phyloP scores from a whole-genome alignment of 2,329 filamentous ascomycete genomes.

The Didymella segeticola region DNA sequence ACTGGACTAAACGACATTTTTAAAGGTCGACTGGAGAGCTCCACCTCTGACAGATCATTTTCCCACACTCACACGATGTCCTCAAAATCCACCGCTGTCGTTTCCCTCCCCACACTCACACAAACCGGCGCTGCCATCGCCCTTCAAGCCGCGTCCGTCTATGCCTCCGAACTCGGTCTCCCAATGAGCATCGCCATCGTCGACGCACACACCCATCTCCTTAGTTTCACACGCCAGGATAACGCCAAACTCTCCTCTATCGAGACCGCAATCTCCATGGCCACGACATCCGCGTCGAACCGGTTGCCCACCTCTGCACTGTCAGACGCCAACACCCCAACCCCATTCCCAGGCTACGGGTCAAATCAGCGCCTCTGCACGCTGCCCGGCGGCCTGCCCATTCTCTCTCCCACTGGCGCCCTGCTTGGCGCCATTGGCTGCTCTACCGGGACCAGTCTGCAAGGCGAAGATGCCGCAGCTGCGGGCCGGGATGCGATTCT shows the following conservation, averaged over 20 bases:
- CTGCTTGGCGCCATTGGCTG: slow-evolving; percentile 62
- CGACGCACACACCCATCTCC: slow-evolving; percentile 52
- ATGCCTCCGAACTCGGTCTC: slow-evolving; percentile 36
- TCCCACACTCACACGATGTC: too few species aligned
- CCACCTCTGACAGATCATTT: too few species aligned
- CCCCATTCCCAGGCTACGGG: slow-evolving; percentile 53
- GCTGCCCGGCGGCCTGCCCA: slow-evolving; percentile 60
- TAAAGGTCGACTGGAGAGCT: too few species aligned
- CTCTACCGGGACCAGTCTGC: slow-evolving; percentile 60
- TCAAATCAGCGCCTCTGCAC: slow-evolving; percentile 60
- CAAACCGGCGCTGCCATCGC: slow-evolving; percentile 39
- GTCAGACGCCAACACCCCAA: slow-evolving; percentile 56
- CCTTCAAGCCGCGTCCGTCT: slow-evolving; percentile 35
- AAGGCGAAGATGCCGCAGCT: slow-evolving; percentile 59
- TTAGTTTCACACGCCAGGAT: slow-evolving; percentile 57
- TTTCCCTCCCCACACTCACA: slow-evolving; percentile 37
- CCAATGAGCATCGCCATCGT: slow-evolving; percentile 57
- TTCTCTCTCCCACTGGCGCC: slow-evolving; percentile 53
- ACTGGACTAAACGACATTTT: too few species aligned
- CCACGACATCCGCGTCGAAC: slow-evolving; percentile 63
- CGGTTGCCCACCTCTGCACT: slow-evolving; percentile 58
- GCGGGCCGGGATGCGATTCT: slow-evolving; percentile 58
- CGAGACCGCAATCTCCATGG: slow-evolving; percentile 68
- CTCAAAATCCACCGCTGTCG: slow-evolving; percentile 20
- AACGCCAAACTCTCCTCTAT: slow-evolving; percentile 57